phyloP scores from a whole-genome alignment of 805 yeast genomes.

The Tetrapisispora taiwanensis region DNA sequence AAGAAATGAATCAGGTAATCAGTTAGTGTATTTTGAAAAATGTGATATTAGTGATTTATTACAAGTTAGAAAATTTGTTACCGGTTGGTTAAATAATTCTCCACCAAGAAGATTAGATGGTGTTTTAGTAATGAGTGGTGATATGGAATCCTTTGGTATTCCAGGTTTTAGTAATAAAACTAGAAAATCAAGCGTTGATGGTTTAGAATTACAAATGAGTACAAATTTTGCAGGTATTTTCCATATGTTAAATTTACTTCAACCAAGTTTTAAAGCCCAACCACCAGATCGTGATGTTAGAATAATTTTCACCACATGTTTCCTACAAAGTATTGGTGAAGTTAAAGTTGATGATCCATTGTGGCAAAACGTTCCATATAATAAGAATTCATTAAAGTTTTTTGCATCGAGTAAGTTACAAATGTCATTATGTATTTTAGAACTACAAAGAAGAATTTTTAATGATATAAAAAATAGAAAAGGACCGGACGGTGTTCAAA shows the following conservation, averaged over 20 bases:
- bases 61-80: conserved; percentile 81
- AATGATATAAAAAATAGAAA: conserved; percentile 33
- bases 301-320: conserved; percentile 67
- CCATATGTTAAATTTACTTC: conserved; percentile 67
- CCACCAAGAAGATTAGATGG: conserved; percentile 92
- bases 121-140: conserved; percentile 79
- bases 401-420: conserved; percentile 78
- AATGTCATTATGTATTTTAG: conserved; percentile 64
- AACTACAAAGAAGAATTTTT: conserved; percentile 58
- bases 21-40: conserved; percentile 78
- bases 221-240: conserved; percentile 72
- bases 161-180: conserved; percentile 23
- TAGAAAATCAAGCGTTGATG: conserved; percentile 67
- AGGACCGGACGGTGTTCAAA: conserved; percentile 14
- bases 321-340: conserved; percentile 64
- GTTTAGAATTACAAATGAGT: conserved; percentile 78
- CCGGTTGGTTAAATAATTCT: conserved; percentile 82
- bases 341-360: conserved; percentile 54
- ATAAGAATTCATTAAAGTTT: conserved; percentile 56
- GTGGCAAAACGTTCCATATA: conserved; percentile 48
- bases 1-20: conserved; percentile 58
- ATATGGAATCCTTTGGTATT: conserved; percentile 56
- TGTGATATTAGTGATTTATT: conserved; percentile 69
- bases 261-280: conserved; percentile 80
- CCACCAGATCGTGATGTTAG: conserved; percentile 94